Evolutionary conservation across 257 asterid genomes (phyloP).

Genomic region (Verbena officinalis): DNA sequence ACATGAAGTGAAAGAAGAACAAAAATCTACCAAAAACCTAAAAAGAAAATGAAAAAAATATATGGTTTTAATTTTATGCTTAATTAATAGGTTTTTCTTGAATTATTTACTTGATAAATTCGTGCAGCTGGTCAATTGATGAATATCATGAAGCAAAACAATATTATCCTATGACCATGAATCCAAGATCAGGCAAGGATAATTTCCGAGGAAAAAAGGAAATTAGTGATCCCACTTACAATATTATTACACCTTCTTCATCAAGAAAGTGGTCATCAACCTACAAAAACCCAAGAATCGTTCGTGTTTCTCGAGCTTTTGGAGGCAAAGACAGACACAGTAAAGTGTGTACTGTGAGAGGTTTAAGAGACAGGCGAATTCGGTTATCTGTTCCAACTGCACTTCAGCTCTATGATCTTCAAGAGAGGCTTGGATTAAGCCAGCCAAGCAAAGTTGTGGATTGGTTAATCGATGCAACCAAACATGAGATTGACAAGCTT

Average conservation of each 20-base stretch:
- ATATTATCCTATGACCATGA: conserved; percentile 35
- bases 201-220: conserved; percentile 49
- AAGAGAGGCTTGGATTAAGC: conserved; percentile 70
- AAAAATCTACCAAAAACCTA: neutral
- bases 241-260: conserved; percentile 32
- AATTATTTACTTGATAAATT: conserved; percentile 1
- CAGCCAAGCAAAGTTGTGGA: conserved; percentile 88
- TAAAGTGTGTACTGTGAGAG: conserved; percentile 71
- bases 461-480: conserved; percentile 70
- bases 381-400: conserved; percentile 79
- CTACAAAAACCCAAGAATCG: conserved; percentile 74
- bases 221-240: conserved; percentile 27
- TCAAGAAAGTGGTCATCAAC: conserved; percentile 64
- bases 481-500: conserved; percentile 59
- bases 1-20: neutral
- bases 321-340: conserved; percentile 91
- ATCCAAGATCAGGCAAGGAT: conserved; percentile 38
- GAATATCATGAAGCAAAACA: conserved; percentile 36
- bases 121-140: conserved; percentile 35
- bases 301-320: conserved; percentile 62
- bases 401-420: conserved; percentile 75
- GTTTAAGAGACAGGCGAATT: conserved; percentile 70
- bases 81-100: too few relatives aligned
- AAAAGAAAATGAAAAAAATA: neutral
- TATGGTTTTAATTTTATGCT: neutral